Conservation (phyloP, 768 basidiomycete genomes). For the Kwoniella sp. region DNA sequence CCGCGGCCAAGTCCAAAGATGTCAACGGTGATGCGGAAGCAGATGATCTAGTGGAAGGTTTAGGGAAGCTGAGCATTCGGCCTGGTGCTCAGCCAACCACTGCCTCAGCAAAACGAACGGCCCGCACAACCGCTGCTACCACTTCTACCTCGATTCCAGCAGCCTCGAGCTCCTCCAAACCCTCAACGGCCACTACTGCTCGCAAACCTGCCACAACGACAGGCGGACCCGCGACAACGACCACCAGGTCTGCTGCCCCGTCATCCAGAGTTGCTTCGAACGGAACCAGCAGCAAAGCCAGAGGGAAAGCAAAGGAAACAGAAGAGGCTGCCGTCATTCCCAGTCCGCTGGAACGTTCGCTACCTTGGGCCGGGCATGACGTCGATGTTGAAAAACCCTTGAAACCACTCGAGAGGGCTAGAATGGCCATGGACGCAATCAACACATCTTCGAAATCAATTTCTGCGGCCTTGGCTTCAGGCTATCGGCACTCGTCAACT, state of each 20-base stretch:
- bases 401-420: constrained; percentile 20
- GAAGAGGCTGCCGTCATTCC: not conserved
- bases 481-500: constrained; percentile 18
- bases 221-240: not conserved
- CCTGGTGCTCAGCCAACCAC: constrained; percentile 12
- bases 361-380: not conserved
- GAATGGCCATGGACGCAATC: constrained; percentile 27
- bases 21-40: not conserved
- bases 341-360: not conserved
- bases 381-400: constrained; percentile 2
- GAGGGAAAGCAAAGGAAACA: constrained; percentile 2
- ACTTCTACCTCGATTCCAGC: not conserved
- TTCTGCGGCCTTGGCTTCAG: constrained; percentile 23
- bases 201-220: not conserved
- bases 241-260: not conserved
- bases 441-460: constrained; percentile 20
- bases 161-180: constrained; percentile 3
- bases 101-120: not conserved
- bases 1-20: not conserved
- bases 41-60: constrained; percentile 18
- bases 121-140: not conserved
- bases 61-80: constrained; percentile 15
- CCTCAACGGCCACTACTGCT: not conserved
- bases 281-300: not conserved
- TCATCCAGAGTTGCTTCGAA: not conserved